A percentile compares a stretch with the other conserved stretches of the same genome.
Conservation (phyloP, 345 rosid genomes). For the Brassica cretica region DNA sequence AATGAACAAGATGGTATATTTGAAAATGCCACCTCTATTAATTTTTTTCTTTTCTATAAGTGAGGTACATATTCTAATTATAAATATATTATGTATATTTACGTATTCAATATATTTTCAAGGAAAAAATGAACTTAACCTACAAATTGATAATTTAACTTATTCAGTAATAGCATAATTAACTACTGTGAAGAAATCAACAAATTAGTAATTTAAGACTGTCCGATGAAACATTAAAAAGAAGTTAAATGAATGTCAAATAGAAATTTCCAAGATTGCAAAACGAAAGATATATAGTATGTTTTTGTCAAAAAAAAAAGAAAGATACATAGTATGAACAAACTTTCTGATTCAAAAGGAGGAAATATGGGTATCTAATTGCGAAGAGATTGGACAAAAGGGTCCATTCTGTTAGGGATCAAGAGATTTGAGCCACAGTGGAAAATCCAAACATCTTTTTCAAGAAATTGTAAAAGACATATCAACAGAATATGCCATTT, state of each 20-base stretch:
- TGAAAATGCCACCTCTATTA: neutral
- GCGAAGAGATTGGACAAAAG: constrained; percentile 23
- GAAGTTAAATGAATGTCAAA: neutral
- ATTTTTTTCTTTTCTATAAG: too few relatives aligned
- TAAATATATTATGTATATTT: too few relatives aligned
- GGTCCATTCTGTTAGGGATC: constrained; percentile 29
- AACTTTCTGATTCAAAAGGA: constrained; percentile 8
- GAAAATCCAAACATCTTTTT: constrained; percentile 29
- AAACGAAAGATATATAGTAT: neutral
- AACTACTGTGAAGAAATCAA: neutral
- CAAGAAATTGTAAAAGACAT: constrained; percentile 22
- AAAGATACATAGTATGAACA: neutral
- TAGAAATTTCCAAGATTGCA: neutral
- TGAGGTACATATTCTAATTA: neutral
- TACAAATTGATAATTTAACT: neutral
- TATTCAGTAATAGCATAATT: neutral
- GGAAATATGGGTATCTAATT: constrained; percentile 1
- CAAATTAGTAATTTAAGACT: neutral
- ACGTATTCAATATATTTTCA: neutral
- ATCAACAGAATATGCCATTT: constrained; percentile 34
- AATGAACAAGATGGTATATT: neutral
- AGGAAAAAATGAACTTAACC: neutral
- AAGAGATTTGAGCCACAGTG: constrained; percentile 25
- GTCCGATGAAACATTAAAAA: neutral
- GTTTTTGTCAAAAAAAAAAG: neutral